A percentile compares a stretch with the other conserved stretches of the same genome.
Evolutionary conservation across 306 rosid genomes (phyloP).

Genomic region (Vigna hirtella): DNA sequence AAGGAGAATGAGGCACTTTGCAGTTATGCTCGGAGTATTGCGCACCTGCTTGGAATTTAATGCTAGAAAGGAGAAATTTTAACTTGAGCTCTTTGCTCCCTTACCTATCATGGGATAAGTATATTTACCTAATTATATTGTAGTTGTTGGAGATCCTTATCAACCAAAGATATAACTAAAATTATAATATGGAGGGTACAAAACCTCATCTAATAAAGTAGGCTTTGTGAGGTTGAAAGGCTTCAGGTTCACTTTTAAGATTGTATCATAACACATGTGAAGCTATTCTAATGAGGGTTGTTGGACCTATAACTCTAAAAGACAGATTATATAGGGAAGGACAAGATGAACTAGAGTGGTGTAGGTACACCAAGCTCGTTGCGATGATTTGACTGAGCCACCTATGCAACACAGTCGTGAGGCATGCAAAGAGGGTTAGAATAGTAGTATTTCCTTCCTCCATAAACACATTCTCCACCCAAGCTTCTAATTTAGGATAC

Average conservation of each 20-base stretch:
- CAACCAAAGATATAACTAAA: too few species aligned
- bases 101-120: neutral
- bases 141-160: neutral
- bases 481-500: slow-evolving; percentile 78
- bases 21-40: too few species aligned
- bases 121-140: neutral
- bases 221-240: too few species aligned
- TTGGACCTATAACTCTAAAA: slow-evolving; percentile 42
- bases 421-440: slow-evolving; percentile 84
- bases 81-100: neutral
- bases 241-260: too few species aligned
- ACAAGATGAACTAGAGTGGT: neutral
- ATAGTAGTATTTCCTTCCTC: slow-evolving; percentile 98
- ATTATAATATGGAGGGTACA: too few species aligned
- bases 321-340: slow-evolving; percentile 13
- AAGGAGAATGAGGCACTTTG: too few species aligned
- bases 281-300: too few species aligned
- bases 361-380: slow-evolving; percentile 57
- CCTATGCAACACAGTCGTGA: slow-evolving; percentile 75
- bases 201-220: too few species aligned
- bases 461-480: slow-evolving; percentile 84
- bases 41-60: neutral
- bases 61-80: neutral
- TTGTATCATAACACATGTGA: too few species aligned
- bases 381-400: slow-evolving; percentile 64